Evolutionary conservation across 176 grass and related monocot genomes (phyloP), one percentile per base, ranked within the genome.

Genomic region (Musa acuminata): DNA sequence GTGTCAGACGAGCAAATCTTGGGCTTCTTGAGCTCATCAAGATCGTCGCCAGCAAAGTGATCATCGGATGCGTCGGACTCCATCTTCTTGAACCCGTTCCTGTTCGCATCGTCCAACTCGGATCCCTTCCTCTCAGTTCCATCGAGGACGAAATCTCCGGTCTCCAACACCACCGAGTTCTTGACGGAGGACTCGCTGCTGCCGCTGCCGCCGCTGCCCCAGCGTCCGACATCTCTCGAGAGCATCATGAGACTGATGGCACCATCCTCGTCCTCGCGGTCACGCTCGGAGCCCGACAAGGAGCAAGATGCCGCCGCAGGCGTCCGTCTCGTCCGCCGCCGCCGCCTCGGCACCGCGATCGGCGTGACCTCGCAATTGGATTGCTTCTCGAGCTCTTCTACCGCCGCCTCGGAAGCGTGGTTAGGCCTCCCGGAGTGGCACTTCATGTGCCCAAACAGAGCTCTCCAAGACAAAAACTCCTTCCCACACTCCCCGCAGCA

Each of bases 211-310:
- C n/a, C n/a, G n/a, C 35, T 43, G 17, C 60, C 19, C 69, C 82
- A 80, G 19, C 8, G 53, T 51, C 71, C 8, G 48, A 49, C 64
- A 82, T 83, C 79, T 26, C 81, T 76, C 13, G 86, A 92, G n/a
- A 92, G 83, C 86, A 86, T 85, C 71, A 88, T 74, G 51, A 92
- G 89, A 72, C 78, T 81, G 48, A 64, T 84, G 11, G 89, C 89
- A 21, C 83, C 89, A 20, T 92, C 86, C 78, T 83, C 83, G 6
- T 76, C 70, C 75, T 84, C 86, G 17, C 22, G 72, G 49, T 84
- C 75, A 13, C 80, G 74, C 51, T 50, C 63, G 50, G 65, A 43
- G 72, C 50, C 58, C 82, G 79, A 64, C 64, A 80, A 52, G 14
- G 84, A 72, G 51, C 74, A 75, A 2, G 58, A 70, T 35, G 51